Percentiles rank a stretch among this genome's conserved stretches.
These are phyloP conservation scores for Viola pubescens DNA, from an alignment of 441 rosid genomes.

Conservation along the genomic window DNA sequence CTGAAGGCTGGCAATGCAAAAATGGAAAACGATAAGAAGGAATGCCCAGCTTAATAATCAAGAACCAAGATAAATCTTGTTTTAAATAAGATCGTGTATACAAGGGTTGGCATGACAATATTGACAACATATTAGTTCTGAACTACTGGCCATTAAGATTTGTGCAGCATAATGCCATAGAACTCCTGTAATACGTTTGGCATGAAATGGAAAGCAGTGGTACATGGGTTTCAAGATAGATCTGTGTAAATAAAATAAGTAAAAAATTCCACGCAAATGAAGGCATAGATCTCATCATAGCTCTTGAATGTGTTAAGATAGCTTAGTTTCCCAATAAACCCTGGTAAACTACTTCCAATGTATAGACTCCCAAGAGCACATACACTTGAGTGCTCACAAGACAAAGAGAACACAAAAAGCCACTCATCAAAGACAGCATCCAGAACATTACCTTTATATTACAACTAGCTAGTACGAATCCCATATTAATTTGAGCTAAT, in stretches of 20 bases:
- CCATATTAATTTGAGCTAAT: not conserved
- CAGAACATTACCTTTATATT: not conserved
- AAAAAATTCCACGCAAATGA: too few species aligned
- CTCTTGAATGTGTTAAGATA: too few species aligned
- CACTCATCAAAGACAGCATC: not conserved
- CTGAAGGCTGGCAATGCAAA: slow-evolving; percentile 1
- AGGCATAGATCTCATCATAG: too few species aligned
- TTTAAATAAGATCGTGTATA: not conserved
- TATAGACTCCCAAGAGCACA: too few species aligned
- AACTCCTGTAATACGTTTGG: not conserved
- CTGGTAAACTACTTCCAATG: too few species aligned
- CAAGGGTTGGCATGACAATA: not conserved
- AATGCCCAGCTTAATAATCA: not conserved
- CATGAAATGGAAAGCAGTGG: not conserved
- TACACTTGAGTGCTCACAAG: too few species aligned
- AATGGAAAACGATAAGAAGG: not conserved
- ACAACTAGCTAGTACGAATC: not conserved
- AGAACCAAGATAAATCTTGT: not conserved
- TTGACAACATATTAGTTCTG: not conserved
- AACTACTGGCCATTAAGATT: not conserved
- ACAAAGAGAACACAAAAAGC: too few species aligned
- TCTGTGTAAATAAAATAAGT: too few species aligned
- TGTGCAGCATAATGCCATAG: not conserved
- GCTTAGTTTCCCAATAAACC: too few species aligned
- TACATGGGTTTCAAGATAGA: too few species aligned